A percentile compares a stretch with the other conserved stretches of the same genome.
Evolutionary conservation across 495 filamentous ascomycete species (phyloP).

Genomic region (Neurospora sp.): DNA sequence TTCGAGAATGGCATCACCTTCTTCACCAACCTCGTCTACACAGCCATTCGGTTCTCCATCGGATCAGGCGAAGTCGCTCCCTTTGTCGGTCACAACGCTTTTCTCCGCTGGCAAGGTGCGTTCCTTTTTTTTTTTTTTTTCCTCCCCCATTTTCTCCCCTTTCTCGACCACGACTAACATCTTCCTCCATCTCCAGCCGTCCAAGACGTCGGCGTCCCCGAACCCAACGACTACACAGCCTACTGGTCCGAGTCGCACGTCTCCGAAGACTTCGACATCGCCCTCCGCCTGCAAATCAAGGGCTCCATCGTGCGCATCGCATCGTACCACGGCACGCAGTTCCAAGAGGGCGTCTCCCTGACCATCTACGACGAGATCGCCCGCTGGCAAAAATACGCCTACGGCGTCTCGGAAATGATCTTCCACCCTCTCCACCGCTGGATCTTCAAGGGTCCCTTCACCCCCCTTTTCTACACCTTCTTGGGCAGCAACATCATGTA

Average conservation of each 20-base stretch:
- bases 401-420: constrained; percentile 65
- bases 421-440: constrained; percentile 58
- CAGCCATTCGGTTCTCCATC: constrained; percentile 59
- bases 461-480: constrained; percentile 55
- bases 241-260: constrained; percentile 72
- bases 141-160: not conserved
- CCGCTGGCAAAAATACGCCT: constrained; percentile 74
- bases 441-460: constrained; percentile 54
- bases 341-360: constrained; percentile 69
- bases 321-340: constrained; percentile 56
- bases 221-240: constrained; percentile 53
- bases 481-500: constrained; percentile 52
- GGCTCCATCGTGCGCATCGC: constrained; percentile 61
- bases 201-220: constrained; percentile 55
- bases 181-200: constrained; percentile 35
- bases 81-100: constrained; percentile 62
- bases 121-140: not conserved
- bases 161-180: not conserved
- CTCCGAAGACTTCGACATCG: constrained; percentile 74
- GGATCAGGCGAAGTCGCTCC: constrained; percentile 68
- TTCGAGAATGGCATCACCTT: constrained; percentile 66
- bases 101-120: constrained; percentile 49
- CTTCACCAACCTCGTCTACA: constrained; percentile 71
- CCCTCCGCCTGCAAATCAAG: constrained; percentile 55
- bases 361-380: constrained; percentile 72